These are phyloP conservation scores for Carex arenaria DNA, from an alignment of 202 grass and related monocot species.

Conservation along the genomic window DNA sequence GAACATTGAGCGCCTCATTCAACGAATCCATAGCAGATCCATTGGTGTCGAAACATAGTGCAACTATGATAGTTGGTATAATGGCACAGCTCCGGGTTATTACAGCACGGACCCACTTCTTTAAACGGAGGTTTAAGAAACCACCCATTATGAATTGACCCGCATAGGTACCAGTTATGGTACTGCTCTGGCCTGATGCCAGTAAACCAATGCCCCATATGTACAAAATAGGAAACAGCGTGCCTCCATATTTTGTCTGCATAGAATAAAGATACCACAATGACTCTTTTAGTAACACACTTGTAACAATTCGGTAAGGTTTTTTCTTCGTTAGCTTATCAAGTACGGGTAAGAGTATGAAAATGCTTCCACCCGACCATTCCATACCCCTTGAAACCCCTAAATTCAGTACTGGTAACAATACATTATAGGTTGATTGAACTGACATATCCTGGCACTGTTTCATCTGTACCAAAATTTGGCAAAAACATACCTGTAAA, in stretches of 20 bases:
- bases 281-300: not conserved
- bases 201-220: slow-evolving; percentile 41
- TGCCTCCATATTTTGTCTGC: slow-evolving; percentile 32
- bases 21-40: slow-evolving; percentile 29
- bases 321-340: too few relatives aligned
- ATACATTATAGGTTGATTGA: not conserved
- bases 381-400: too few relatives aligned
- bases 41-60: slow-evolving; percentile 33
- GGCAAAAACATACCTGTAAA: slow-evolving; percentile 36
- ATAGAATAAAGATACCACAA: not conserved
- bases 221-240: slow-evolving; percentile 34
- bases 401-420: not conserved
- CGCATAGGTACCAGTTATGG: slow-evolving; percentile 43
- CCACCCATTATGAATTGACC: slow-evolving; percentile 47
- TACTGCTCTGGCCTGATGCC: slow-evolving; percentile 41
- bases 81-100: slow-evolving; percentile 42
- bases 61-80: slow-evolving; percentile 35
- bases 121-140: slow-evolving; percentile 41
- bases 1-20: slow-evolving; percentile 39
- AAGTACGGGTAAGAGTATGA: too few relatives aligned
- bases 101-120: slow-evolving; percentile 36
- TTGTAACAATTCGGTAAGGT: not conserved
- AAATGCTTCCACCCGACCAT: too few relatives aligned
- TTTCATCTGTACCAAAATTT: not conserved
- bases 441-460: not conserved